These are phyloP conservation scores for Candida nonsorbophila DNA, from an alignment of 805 yeast species.

Conservation along the genomic window DNA sequence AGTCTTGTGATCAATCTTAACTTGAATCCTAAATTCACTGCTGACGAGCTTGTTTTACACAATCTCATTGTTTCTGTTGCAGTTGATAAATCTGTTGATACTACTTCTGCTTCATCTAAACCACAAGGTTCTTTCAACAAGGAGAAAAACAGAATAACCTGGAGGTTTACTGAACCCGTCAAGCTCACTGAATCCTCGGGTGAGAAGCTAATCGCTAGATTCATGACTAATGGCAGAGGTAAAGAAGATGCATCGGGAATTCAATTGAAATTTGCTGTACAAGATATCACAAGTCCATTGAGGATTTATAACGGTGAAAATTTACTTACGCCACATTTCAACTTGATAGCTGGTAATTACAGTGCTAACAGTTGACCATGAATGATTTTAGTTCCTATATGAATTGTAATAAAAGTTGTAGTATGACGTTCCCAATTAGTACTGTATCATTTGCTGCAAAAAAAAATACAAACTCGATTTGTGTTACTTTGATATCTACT, in stretches of 20 bases:
- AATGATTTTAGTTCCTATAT: no score
- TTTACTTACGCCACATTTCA: no score
- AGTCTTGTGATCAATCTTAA: slow-evolving; percentile 73
- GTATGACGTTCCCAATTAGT: no score
- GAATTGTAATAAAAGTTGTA: no score
- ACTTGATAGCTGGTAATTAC: slow-evolving; percentile 10
- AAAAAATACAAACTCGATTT: no score
- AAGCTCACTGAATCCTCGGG: slow-evolving; percentile 39
- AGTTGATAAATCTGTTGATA: slow-evolving; percentile 51
- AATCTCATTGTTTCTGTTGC: slow-evolving; percentile 60
- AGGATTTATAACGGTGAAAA: no score
- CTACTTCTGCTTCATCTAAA: slow-evolving; percentile 74
- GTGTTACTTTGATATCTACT: no score
- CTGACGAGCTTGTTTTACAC: slow-evolving; percentile 38
- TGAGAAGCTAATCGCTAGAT: slow-evolving; percentile 78
- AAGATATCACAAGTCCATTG: no score
- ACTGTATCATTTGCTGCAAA: no score
- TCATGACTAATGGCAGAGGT: slow-evolving; percentile 68
- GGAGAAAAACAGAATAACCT: slow-evolving; percentile 80
- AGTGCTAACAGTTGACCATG: no score
- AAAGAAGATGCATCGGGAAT: slow-evolving; percentile 73
- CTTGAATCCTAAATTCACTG: slow-evolving; percentile 43
- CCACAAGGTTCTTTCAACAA: slow-evolving; percentile 90
- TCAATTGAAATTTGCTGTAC: slow-evolving; percentile 51
- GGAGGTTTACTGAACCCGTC: slow-evolving; percentile 56